Conservation (phyloP, 176 grass and related monocot genomes). For the Hyparrhenia diplandra region DNA sequence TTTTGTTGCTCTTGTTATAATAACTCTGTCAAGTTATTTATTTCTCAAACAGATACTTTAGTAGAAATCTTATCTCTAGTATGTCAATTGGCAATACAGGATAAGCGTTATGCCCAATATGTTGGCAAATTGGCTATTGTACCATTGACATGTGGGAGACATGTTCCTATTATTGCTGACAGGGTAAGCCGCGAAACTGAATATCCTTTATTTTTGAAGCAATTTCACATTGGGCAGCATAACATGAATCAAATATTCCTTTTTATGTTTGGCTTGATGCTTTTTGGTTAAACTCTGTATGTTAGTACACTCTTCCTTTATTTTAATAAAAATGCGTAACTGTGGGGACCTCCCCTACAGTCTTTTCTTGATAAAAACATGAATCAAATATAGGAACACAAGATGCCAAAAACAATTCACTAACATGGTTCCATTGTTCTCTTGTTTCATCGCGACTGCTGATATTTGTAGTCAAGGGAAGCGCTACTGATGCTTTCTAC, state of each 20-base stretch:
- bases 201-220: conserved; percentile 11
- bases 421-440: neutral
- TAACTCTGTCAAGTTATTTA: conserved; percentile 8
- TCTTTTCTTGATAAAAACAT: too few relatives aligned
- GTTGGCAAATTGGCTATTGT: conserved; percentile 86
- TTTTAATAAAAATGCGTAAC: too few relatives aligned
- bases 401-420: conserved; percentile 1
- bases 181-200: conserved; percentile 49
- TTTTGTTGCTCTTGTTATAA: too few relatives aligned
- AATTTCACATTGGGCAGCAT: neutral
- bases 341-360: too few relatives aligned
- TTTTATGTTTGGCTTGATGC: too few relatives aligned
- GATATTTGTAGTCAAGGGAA: conserved; percentile 11
- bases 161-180: conserved; percentile 96
- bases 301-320: too few relatives aligned
- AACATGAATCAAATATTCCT: too few relatives aligned
- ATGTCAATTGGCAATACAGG: conserved; percentile 47
- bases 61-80: conserved; percentile 3
- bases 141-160: conserved; percentile 90
- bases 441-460: neutral
- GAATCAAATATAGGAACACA: conserved; percentile 25
- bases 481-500: conserved; percentile 15
- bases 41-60: conserved; percentile 18
- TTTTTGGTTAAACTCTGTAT: too few relatives aligned
- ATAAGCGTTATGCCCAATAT: conserved; percentile 81